phyloP scores from a whole-genome alignment of 2,329 filamentous ascomycete genomes.

The Fusarium sp. region DNA sequence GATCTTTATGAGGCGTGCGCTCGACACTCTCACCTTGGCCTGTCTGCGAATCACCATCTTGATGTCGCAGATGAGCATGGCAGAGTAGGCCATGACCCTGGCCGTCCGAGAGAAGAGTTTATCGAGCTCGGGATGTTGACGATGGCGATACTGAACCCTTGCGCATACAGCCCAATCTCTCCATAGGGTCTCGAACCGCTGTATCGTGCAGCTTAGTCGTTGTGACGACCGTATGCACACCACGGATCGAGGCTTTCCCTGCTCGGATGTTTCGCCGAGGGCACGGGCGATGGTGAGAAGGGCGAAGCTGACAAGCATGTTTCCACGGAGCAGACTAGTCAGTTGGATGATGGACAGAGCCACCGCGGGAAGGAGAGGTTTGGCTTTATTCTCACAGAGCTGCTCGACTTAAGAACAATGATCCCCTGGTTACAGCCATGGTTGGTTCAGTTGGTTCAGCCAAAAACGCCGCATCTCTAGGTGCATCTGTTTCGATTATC shows the following conservation, averaged over 20 bases:
- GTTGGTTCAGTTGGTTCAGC: neutral
- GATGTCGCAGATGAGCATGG: conserved; percentile 28
- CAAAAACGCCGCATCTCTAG: neutral
- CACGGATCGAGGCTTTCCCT: conserved; percentile 12
- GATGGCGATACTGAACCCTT: conserved; percentile 6
- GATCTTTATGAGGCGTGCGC: conserved; percentile 16
- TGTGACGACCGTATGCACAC: conserved; percentile 13
- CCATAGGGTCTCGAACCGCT: conserved; percentile 25
- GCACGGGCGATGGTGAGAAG: conserved; percentile 24
- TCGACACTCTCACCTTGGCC: conserved; percentile 13
- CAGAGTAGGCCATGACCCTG: conserved; percentile 23
- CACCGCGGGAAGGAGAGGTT: neutral
- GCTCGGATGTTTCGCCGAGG: conserved; percentile 31
- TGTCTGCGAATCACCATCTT: conserved; percentile 21
- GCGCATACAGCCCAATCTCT: conserved; percentile 15
- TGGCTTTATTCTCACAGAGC: neutral
- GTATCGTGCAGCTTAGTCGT: conserved; percentile 17
- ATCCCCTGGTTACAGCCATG: neutral
- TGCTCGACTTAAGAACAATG: neutral
- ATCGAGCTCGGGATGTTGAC: conserved; percentile 20
- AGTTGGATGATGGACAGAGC: neutral
- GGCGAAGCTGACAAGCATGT: conserved; percentile 31
- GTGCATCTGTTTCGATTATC: neutral
- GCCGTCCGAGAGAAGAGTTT: conserved; percentile 18
- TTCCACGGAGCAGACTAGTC: neutral